phyloP scores from a whole-genome alignment of 169 alveolate species.

The Cryptosporidium sp. region DNA sequence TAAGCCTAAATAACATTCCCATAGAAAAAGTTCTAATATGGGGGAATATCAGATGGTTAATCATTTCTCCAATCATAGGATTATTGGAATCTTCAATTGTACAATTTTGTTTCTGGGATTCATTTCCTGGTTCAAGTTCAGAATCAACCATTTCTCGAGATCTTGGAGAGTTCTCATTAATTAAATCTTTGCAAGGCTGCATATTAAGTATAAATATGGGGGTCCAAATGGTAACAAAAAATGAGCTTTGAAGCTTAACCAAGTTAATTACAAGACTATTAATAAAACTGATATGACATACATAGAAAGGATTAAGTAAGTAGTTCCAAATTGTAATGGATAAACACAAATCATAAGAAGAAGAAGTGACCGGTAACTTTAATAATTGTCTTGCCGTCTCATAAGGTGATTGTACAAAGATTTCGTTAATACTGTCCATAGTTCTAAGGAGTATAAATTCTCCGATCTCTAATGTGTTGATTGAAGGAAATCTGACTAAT shows the following conservation, averaged over 20 bases:
- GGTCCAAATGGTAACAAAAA: conserved; percentile 38
- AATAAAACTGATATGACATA: conserved; percentile 6
- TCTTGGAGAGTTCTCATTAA: not conserved
- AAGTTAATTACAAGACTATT: conserved; percentile 38
- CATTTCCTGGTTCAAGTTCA: not conserved
- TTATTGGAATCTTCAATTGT: conserved; percentile 4
- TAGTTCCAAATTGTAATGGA: conserved; percentile 56
- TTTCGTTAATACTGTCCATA: conserved; percentile 42
- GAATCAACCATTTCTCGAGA: conserved; percentile 1
- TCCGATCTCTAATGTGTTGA: conserved; percentile 36
- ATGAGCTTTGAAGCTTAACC: conserved; percentile 26
- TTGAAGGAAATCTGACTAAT: conserved; percentile 29
- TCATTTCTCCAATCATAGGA: not conserved
- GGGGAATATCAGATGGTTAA: conserved; percentile 36
- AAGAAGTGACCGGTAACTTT: conserved; percentile 38
- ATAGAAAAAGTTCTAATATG: not conserved
- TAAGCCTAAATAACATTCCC: conserved; percentile 25
- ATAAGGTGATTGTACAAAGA: conserved; percentile 48
- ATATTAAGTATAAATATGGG: conserved; percentile 44
- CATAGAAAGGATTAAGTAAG: conserved; percentile 40
- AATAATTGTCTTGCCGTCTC: conserved; percentile 69
- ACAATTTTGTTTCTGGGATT: not conserved
- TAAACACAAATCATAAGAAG: conserved; percentile 58
- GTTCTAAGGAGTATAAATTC: conserved; percentile 7
- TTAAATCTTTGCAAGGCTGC: not conserved